Evolutionary conservation across 2,329 filamentous ascomycete genomes (phyloP).

Genomic region (Sclerotinia nivalis): DNA sequence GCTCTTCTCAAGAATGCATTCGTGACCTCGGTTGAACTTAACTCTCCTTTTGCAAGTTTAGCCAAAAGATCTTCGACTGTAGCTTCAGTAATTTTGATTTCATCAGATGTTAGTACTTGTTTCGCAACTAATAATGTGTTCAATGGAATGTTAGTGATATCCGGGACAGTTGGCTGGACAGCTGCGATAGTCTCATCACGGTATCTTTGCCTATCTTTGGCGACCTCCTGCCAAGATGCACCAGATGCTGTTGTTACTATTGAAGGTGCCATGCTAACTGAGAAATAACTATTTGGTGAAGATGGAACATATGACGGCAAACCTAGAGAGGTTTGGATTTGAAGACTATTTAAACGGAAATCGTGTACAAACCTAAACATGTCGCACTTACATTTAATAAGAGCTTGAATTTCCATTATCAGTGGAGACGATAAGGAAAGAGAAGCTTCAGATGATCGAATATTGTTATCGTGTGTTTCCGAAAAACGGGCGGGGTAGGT

Average conservation of each 20-base stretch:
- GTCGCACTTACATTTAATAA: background rate
- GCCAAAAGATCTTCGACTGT: constrained; percentile 50
- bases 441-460: background rate
- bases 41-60: constrained; percentile 46
- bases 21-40: constrained; percentile 49
- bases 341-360: constrained; percentile 7
- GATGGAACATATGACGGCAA: background rate
- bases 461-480: background rate
- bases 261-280: constrained; percentile 34
- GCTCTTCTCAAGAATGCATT: constrained; percentile 57
- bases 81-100: constrained; percentile 53
- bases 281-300: background rate
- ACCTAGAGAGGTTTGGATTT: background rate
- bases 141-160: constrained; percentile 43
- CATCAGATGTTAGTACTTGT: constrained; percentile 48
- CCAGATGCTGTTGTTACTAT: constrained; percentile 37
- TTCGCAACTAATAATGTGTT: constrained; percentile 51
- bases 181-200: constrained; percentile 48
- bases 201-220: constrained; percentile 48
- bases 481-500: background rate
- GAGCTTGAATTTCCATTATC: background rate
- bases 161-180: constrained; percentile 45
- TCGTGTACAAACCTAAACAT: background rate
- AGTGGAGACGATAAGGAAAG: constrained; percentile 9
- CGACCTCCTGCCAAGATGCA: constrained; percentile 50